Percentiles rank a stretch among this genome's conserved stretches.
Evolutionary conservation across 495 filamentous ascomycete species (phyloP).

Genomic region (Penicillium paradoxum): DNA sequence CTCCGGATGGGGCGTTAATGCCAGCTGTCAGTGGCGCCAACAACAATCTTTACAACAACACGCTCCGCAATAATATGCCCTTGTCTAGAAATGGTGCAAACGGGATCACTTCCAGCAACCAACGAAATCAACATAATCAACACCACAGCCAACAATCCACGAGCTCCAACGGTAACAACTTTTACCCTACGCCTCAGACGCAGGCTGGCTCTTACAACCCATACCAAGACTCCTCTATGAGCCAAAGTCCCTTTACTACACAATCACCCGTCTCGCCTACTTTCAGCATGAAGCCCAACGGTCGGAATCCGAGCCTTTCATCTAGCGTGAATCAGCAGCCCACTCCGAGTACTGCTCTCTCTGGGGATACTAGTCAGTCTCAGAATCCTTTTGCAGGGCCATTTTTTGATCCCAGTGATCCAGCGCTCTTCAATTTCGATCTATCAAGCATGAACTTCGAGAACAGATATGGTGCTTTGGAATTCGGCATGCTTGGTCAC

Average conservation of each 20-base stretch:
- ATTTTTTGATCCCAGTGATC: conserved; percentile 85
- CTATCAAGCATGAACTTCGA: conserved; percentile 91
- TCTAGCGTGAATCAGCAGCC: conserved; percentile 35
- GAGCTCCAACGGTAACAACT: conserved; percentile 19
- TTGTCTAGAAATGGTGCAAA: conserved; percentile 32
- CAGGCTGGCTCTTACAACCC: conserved; percentile 34
- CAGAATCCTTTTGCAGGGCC: conserved; percentile 51
- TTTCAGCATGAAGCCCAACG: conserved; percentile 48
- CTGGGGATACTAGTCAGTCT: conserved; percentile 26
- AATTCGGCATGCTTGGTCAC: conserved; percentile 91
- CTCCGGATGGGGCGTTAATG: conserved; percentile 71
- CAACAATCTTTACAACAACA: conserved; percentile 35
- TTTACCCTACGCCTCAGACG: conserved; percentile 36
- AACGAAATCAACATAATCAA: conserved; percentile 1
- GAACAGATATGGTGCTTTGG: conserved; percentile 87
- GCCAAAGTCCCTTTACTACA: conserved; percentile 53
- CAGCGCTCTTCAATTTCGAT: conserved; percentile 88
- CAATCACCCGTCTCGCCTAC: conserved; percentile 67
- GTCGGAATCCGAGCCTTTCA: conserved; percentile 36
- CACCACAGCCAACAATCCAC: conserved; percentile 23
- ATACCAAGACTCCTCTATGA: conserved; percentile 37
- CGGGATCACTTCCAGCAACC: conserved; percentile 10
- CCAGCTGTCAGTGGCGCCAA: conserved; percentile 40
- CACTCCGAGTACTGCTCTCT: conserved; percentile 29
- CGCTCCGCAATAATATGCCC: conserved; percentile 26